Evolutionary conservation across 768 basidiomycete species (phyloP).

Genomic region (Collybia sp.): DNA sequence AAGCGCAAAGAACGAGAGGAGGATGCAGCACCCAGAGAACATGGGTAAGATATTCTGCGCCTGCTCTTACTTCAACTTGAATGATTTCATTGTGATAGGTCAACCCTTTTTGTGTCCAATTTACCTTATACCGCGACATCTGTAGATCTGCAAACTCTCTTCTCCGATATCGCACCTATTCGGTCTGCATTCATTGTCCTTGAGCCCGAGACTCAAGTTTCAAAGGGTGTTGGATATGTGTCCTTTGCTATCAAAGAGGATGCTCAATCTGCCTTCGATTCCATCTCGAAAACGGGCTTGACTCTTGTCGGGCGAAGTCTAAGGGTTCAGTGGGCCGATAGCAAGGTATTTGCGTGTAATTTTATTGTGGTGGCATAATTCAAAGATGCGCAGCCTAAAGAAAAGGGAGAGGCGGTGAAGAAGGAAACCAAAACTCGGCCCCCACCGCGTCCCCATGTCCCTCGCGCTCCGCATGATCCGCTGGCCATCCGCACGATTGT

Average conservation of each 20-base stretch:
- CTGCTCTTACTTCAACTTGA: constrained; percentile 1
- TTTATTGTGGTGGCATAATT: constrained; percentile 1
- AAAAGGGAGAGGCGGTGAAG: constrained; percentile 24
- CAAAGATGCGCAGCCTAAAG: constrained; percentile 34
- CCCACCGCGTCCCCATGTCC: constrained; percentile 25
- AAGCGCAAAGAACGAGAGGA: constrained; percentile 40
- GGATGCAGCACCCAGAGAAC: constrained; percentile 14
- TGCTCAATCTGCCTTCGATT: constrained; percentile 68
- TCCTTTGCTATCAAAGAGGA: constrained; percentile 89
- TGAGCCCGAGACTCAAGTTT: constrained; percentile 65
- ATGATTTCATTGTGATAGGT: constrained; percentile 29
- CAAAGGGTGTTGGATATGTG: constrained; percentile 96
- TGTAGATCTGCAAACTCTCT: constrained; percentile 85
- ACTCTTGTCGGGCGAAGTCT: constrained; percentile 63
- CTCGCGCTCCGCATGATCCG: constrained; percentile 52
- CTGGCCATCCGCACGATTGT: constrained; percentile 81
- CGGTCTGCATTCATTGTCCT: constrained; percentile 91
- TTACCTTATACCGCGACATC: constrained; percentile 89
- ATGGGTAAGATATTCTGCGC: constrained; percentile 24
- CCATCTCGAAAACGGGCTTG: constrained; percentile 62
- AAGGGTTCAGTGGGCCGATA: constrained; percentile 76
- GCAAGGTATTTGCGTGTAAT: constrained; percentile 48
- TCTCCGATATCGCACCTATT: constrained; percentile 94
- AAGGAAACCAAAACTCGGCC: constrained; percentile 37
- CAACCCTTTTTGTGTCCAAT: constrained; percentile 92